Evolutionary conservation across 306 rosid genomes (phyloP), one percentile per base, ranked within the genome.

Genomic region (Lithocarpus polystachyus): DNA sequence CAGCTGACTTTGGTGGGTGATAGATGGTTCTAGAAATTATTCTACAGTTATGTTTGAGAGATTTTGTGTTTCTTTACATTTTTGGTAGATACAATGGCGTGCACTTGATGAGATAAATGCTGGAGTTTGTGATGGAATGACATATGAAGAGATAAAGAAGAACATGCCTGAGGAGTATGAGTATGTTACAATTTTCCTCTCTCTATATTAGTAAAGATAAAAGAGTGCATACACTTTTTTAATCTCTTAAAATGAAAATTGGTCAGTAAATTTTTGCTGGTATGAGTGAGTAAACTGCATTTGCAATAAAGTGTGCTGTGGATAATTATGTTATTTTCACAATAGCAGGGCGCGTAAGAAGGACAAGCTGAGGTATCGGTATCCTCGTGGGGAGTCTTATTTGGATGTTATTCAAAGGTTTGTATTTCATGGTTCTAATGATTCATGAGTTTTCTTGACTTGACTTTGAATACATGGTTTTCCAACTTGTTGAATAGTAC

Each of bases 321-420:
- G n/a, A 29, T 62, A 43, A 48, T 56, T 43, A 6, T 62, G 37
- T 31, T 13, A 7, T 68, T 48, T 20, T 14, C 22, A 67, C 17
- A 17, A 40, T 84, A 48, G 74, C 91, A 96, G 99, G 82, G 82
- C 98, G 22, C 98, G 97, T 22, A 89, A 88, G 76, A 96, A 93
- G 88, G 99, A 96, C 82, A 93, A 93, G 86, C 90, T 96, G 89
- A 88, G 99, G 86, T 96, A 96, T 81, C 89, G 98, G 29, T 96
- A 96, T 84, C 98, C 99, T 79, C 98, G 99, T 35, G 99, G 99
- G 43, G 99, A 96, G 84, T 96, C 99, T 68, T 96, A 96, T 84
- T 83, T 96, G 85, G 99, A 96, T 83, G 99, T 93, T 51, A 96
- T 96, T 76, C 99, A 96, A 90, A 91, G 99, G 99, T 94, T 80